Evolutionary conservation across 495 filamentous ascomycete genomes (phyloP).

Genomic region (Aspergillus ostianus): DNA sequence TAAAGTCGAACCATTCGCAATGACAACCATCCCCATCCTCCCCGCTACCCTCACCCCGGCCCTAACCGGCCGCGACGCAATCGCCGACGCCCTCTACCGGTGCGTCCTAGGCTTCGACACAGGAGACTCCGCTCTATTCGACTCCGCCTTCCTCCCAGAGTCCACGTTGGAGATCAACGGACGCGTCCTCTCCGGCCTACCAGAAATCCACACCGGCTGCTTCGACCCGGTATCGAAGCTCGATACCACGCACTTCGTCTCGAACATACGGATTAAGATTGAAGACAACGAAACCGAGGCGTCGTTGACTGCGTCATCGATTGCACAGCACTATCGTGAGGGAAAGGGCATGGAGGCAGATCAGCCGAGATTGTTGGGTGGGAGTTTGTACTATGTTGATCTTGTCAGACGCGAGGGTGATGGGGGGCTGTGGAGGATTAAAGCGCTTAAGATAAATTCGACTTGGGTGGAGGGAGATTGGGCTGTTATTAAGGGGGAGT

Average conservation of each 20-base stretch:
- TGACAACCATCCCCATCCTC: not conserved
- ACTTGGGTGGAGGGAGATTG: constrained; percentile 28
- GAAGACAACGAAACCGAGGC: constrained; percentile 21
- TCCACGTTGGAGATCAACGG: constrained; percentile 24
- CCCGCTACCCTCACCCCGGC: not conserved
- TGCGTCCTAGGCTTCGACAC: constrained; percentile 27
- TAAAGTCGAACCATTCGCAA: no score
- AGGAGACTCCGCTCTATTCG: constrained; percentile 24
- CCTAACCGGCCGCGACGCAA: constrained; percentile 23
- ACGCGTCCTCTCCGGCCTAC: constrained; percentile 15
- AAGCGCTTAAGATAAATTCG: constrained; percentile 21
- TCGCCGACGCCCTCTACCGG: constrained; percentile 33
- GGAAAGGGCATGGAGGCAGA: constrained; percentile 21
- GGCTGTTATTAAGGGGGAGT: constrained; percentile 5
- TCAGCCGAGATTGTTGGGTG: constrained; percentile 12
- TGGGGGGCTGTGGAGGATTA: constrained; percentile 32
- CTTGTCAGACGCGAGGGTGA: constrained; percentile 18
- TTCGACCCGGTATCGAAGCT: constrained; percentile 22
- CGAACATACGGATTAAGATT: constrained; percentile 30
- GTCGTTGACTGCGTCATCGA: constrained; percentile 17
- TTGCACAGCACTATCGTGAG: constrained; percentile 30
- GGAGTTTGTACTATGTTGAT: constrained; percentile 25
- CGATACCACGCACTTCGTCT: constrained; percentile 35
- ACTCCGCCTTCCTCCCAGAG: constrained; percentile 24
- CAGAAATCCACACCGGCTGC: constrained; percentile 16